A percentile compares a stretch with the other conserved stretches of the same genome.
phyloP scores from a whole-genome alignment of 2,329 filamentous ascomycete genomes.

The Clonostachys rhizophaga region DNA sequence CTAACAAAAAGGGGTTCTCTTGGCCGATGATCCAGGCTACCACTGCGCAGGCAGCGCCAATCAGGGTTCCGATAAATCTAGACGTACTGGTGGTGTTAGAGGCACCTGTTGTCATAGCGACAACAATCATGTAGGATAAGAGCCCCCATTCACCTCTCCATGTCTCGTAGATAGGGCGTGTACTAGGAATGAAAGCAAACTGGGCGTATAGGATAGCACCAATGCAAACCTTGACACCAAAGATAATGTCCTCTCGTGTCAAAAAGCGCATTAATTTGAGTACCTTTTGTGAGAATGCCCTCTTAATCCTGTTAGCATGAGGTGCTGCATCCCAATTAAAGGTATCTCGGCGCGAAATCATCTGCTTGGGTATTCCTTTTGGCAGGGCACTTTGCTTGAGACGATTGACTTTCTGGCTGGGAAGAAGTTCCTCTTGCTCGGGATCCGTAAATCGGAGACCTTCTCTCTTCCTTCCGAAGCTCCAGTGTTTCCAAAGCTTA shows the following conservation, averaged over 20 bases:
- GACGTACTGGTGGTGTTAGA: conserved; percentile 89
- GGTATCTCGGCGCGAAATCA: conserved; percentile 46
- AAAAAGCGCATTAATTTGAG: conserved; percentile 42
- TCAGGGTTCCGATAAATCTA: conserved; percentile 79
- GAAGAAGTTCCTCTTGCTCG: conserved; percentile 35
- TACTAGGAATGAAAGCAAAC: conserved; percentile 77
- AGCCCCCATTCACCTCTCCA: conserved; percentile 98
- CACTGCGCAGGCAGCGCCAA: conserved; percentile 73
- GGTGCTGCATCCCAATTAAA: conserved; percentile 53
- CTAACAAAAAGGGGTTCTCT: conserved; percentile 71
- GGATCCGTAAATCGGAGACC: conserved; percentile 21
- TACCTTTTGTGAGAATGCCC: conserved; percentile 37
- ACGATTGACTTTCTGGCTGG: conserved; percentile 30
- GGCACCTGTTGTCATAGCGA: conserved; percentile 94
- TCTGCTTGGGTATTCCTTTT: conserved; percentile 48
- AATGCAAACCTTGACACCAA: conserved; percentile 88
- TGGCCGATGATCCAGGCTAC: conserved; percentile 72
- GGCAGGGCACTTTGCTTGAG: conserved; percentile 51
- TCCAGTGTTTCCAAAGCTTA: conserved; percentile 60
- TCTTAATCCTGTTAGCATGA: conserved; percentile 35
- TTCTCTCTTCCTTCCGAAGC: conserved; percentile 5
- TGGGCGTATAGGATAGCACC: conserved; percentile 86
- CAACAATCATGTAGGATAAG: conserved; percentile 95
- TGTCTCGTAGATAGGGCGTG: conserved; percentile 73
- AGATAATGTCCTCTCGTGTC: conserved; percentile 56